Conservation (phyloP, 2,329 filamentous ascomycete species). For the Cytospora leucostoma region DNA sequence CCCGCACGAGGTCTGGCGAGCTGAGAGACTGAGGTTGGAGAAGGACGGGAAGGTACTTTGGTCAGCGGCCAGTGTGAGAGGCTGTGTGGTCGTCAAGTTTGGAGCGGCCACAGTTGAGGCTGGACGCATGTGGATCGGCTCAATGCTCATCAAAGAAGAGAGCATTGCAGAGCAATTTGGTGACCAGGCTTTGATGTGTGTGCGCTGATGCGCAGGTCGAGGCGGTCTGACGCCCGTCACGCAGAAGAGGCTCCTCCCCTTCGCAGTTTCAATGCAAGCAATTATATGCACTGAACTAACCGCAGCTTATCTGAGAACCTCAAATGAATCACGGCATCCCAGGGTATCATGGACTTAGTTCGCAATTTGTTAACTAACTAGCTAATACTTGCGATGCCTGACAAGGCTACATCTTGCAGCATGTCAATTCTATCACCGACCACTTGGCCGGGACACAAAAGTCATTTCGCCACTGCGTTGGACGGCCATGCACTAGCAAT, state of each 20-base stretch:
- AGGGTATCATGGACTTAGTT: slow-evolving; percentile 7
- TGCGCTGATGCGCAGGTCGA: slow-evolving; percentile 47
- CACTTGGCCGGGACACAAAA: slow-evolving; percentile 35
- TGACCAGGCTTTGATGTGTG: slow-evolving; percentile 76
- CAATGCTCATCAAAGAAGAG: slow-evolving; percentile 73
- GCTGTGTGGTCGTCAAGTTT: slow-evolving; percentile 90
- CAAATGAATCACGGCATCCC: not conserved
- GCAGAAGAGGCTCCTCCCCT: slow-evolving; percentile 88
- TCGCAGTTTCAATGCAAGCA: slow-evolving; percentile 70
- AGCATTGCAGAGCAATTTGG: slow-evolving; percentile 74
- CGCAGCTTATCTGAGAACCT: not conserved
- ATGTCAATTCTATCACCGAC: slow-evolving; percentile 26
- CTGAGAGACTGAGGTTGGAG: slow-evolving; percentile 59
- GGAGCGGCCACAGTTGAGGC: slow-evolving; percentile 80
- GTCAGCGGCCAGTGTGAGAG: slow-evolving; percentile 78
- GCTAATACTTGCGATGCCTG: slow-evolving; percentile 21
- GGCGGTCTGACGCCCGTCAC: slow-evolving; percentile 69
- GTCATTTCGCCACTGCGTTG: slow-evolving; percentile 22
- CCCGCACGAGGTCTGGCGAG: slow-evolving; percentile 55
- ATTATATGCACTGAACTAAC: not conserved
- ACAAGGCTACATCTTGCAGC: slow-evolving; percentile 16
- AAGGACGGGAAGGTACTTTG: slow-evolving; percentile 66
- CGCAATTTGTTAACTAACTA: slow-evolving; percentile 23
- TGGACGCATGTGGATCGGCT: slow-evolving; percentile 75
- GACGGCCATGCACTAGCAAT: slow-evolving; percentile 37